phyloP scores from a whole-genome alignment of 495 filamentous ascomycete genomes.

The Aspergillus nidulans region DNA sequence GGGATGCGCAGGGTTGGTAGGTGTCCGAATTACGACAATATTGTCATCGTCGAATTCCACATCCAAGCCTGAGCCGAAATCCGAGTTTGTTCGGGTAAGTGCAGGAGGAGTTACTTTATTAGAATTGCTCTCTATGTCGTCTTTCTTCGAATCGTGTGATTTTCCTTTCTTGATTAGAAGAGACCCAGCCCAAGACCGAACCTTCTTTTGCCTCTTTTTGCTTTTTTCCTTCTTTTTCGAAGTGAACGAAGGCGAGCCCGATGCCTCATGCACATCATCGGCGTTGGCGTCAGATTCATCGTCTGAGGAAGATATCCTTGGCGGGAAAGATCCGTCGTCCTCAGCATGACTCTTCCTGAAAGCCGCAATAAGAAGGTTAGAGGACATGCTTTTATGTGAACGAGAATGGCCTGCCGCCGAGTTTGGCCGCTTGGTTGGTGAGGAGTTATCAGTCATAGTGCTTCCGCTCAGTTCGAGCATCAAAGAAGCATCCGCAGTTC shows the following conservation, averaged over 20 bases:
- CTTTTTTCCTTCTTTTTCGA: conserved; percentile 31
- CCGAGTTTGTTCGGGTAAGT: conserved; percentile 41
- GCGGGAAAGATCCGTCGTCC: conserved; percentile 26
- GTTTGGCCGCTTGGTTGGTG: conserved; percentile 31
- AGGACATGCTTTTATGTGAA: conserved; percentile 32
- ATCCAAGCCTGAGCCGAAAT: conserved; percentile 40
- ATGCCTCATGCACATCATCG: conserved; percentile 20
- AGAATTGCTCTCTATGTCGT: conserved; percentile 21
- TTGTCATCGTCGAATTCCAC: conserved; percentile 53
- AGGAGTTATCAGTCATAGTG: conserved; percentile 11
- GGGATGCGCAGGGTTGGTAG: conserved; percentile 33
- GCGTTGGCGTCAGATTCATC: conserved; percentile 29
- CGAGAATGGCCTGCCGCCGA: conserved; percentile 35
- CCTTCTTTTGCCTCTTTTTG: conserved; percentile 75
- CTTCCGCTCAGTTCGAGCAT: conserved; percentile 27
- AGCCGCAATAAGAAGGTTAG: conserved; percentile 24
- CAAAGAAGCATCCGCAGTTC: conserved; percentile 50
- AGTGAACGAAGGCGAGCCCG: conserved; percentile 12
- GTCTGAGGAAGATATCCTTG: conserved; percentile 31
- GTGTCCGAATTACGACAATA: conserved; percentile 45
- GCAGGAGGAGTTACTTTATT: conserved; percentile 39
- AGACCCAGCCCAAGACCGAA: conserved; percentile 75
- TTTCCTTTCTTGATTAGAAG: conserved; percentile 61
- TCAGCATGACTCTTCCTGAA: conserved; percentile 16
- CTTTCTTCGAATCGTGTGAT: conserved; percentile 35